Percentiles rank a stretch among this genome's conserved stretches.
These are phyloP conservation scores for Carex cristatella DNA, from an alignment of 176 grass and related monocot species.

Conservation along the genomic window DNA sequence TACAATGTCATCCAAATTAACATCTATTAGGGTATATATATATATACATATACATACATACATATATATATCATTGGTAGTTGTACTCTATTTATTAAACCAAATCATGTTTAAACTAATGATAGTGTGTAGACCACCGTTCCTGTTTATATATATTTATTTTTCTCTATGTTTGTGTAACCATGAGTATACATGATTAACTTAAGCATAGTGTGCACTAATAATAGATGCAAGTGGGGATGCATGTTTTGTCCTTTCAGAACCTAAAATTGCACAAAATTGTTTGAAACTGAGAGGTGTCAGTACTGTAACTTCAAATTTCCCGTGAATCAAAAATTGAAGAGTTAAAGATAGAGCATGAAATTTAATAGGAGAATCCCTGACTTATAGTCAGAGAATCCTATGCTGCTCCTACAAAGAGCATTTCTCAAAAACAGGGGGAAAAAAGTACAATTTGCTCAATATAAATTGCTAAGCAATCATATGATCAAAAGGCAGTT, in stretches of 20 bases:
- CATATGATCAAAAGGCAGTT: not conserved
- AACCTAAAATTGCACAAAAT: not conserved
- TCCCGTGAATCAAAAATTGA: not conserved
- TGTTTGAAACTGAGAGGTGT: not conserved
- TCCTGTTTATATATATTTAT: not conserved
- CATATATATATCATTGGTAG: not conserved
- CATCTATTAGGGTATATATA: not conserved
- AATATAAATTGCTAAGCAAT: not conserved
- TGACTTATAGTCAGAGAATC: slow-evolving; percentile 7
- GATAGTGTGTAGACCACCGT: slow-evolving; percentile 11
- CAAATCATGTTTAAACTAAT: slow-evolving; percentile 13
- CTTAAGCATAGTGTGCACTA: not conserved
- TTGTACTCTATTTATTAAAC: not conserved
- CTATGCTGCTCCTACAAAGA: not conserved
- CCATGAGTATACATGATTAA: not conserved
- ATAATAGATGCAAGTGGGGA: not conserved
- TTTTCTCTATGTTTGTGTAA: not conserved
- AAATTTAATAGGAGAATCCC: not conserved
- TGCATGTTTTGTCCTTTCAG: slow-evolving; percentile 3
- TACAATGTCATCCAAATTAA: slow-evolving; percentile 18
- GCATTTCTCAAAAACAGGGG: not conserved
- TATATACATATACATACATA: too few relatives aligned
- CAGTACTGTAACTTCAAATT: not conserved
- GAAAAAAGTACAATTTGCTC: not conserved
- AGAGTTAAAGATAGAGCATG: not conserved